Conservation (phyloP, 23 red algal genomes). For the Gracilaria domingensis region DNA sequence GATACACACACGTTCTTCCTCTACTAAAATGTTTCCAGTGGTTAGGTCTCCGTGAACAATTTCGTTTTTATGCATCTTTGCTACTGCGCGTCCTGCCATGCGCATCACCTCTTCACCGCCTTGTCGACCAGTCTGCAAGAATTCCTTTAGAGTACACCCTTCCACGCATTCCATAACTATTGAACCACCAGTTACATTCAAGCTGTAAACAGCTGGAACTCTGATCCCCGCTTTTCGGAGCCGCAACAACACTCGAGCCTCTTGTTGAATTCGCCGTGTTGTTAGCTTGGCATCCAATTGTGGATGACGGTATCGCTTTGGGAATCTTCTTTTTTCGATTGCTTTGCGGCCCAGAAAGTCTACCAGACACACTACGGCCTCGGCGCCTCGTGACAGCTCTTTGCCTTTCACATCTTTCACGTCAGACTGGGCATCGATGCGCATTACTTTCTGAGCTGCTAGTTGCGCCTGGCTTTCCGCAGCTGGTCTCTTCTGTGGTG, state of each 20-base stretch:
- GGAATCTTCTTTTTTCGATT: slow-evolving; percentile 58
- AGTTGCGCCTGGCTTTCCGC: not conserved
- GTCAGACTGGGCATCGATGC: not conserved
- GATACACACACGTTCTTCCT: not conserved
- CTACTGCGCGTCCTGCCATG: slow-evolving; percentile 49
- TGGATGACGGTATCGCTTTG: slow-evolving; percentile 81
- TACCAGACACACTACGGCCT: slow-evolving; percentile 51
- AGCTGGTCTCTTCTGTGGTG: not conserved
- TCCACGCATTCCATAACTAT: slow-evolving; percentile 52
- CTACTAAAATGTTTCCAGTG: slow-evolving; percentile 73
- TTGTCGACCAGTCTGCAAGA: not conserved
- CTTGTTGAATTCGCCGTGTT: slow-evolving; percentile 50
- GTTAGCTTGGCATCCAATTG: slow-evolving; percentile 61
- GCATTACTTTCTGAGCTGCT: not conserved
- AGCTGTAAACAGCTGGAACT: slow-evolving; percentile 74
- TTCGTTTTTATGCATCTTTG: slow-evolving; percentile 50
- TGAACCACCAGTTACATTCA: slow-evolving; percentile 6
- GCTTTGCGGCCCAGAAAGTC: slow-evolving; percentile 61
- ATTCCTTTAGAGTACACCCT: slow-evolving; percentile 37
- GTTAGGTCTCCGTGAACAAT: slow-evolving; percentile 91
- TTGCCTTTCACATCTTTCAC: slow-evolving; percentile 8
- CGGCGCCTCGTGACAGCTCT: slow-evolving; percentile 62
- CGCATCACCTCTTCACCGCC: slow-evolving; percentile 26
- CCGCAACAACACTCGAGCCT: slow-evolving; percentile 69
- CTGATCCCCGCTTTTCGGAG: slow-evolving; percentile 57